Evolutionary conservation across 768 basidiomycete species (phyloP).

Genomic region (Lactarius evosmus): DNA sequence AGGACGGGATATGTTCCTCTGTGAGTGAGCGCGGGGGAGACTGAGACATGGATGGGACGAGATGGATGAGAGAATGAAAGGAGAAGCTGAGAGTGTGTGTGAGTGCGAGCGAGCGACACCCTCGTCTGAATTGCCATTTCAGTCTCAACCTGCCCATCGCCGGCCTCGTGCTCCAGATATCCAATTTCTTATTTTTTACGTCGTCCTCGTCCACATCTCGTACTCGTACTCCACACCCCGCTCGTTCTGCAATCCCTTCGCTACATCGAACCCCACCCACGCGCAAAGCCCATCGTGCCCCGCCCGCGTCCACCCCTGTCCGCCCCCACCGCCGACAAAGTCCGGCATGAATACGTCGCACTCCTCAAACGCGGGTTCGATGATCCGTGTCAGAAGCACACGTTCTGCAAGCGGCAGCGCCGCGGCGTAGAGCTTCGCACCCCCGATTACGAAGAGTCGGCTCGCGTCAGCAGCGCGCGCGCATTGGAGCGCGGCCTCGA

Average conservation of each 20-base stretch:
- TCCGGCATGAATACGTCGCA: constrained; percentile 90
- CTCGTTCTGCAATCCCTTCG: constrained; percentile 73
- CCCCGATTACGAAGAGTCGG: constrained; percentile 78
- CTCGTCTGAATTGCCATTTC: constrained; percentile 15
- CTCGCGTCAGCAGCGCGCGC: constrained; percentile 44
- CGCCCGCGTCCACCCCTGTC: constrained; percentile 51
- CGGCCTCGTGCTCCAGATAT: not conserved
- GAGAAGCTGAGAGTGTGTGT: constrained; percentile 7
- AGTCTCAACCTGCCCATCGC: constrained; percentile 5
- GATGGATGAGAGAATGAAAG: constrained; percentile 3
- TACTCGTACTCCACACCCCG: constrained; percentile 84
- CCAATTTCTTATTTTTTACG: not conserved
- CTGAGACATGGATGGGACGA: constrained; percentile 16
- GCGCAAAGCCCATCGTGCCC: constrained; percentile 59
- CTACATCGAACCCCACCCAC: constrained; percentile 82
- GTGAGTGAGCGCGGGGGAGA: constrained; percentile 9
- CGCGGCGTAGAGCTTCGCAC: constrained; percentile 78
- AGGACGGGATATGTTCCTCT: constrained; percentile 4
- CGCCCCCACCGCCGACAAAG: constrained; percentile 41
- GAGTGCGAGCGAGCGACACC: not conserved
- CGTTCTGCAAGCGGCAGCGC: constrained; percentile 67
- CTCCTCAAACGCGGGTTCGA: constrained; percentile 66
- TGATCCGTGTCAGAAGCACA: constrained; percentile 82
- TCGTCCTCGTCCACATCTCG: constrained; percentile 84
- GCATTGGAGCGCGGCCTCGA: constrained; percentile 31